Evolutionary conservation across 2,329 filamentous ascomycete genomes (phyloP), one percentile per base, ranked within the genome.

Genomic region (Chrysosphaeria jannelii): DNA sequence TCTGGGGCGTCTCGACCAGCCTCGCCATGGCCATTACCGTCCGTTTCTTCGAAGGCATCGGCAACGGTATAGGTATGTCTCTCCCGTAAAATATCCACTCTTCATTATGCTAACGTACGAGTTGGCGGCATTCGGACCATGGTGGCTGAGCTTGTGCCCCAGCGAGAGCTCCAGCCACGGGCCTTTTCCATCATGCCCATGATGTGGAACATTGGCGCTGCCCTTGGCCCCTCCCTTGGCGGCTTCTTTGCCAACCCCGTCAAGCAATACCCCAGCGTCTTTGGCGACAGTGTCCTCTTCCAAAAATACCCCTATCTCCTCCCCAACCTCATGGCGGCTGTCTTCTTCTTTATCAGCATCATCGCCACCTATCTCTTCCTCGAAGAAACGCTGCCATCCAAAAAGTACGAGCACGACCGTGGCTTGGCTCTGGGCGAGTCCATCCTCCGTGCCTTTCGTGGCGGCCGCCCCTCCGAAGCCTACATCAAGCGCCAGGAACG

Each of bases 161-260:
- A 85, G 40, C 76, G 59, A 39, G 70, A 78, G 37, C 51, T 90
- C 5, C 81, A 91, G 37, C 79, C 81, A 0, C 53, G 64, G 24
- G 85, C 85, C 0, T 93, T 93, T 42, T 78, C 69, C 31, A 53
- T 93, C 21, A 91, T 93, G 79, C 81, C 81, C 4, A 46, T 93
- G 10, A 71, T 61, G 15, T 93, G 76, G 70, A 78, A 67, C 8
- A 49, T 91, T 24, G 81, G 81, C 1, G 71, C 65, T 17, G 75
- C 90, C 18, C 71, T 90, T 33, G 81, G 81, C 0, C 81, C 81
- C 2, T 67, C 64, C 4, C 70, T 93, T 36, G 81, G 81, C 14
- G 81, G 81, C 4, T 66, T 76, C 29, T 61, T 93, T 29, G 75
- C 78, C 6, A 67, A 75, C 28, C 81, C 81, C 0, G 63, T 67